Base-by-base conservation (phyloP, 2,329 filamentous ascomycete genomes). In the Arthrobotrys iridis region DNA sequence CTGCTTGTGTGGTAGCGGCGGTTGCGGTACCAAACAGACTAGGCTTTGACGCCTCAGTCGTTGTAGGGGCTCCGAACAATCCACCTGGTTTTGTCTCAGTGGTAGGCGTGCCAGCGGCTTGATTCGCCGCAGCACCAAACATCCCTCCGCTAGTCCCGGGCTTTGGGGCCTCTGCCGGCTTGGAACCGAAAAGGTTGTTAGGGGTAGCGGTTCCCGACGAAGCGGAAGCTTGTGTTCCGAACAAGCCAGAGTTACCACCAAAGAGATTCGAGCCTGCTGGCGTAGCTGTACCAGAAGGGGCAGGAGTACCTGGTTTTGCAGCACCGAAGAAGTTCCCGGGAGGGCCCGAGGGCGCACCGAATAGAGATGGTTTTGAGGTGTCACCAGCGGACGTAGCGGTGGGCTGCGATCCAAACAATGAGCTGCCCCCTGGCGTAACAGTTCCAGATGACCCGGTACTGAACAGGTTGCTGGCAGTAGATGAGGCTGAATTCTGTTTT, bases 101-200 rank as follows among this genome's bases (percentile, higher is more conserved):
- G 11, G 78, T 40, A 1, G 77, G 24, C 1, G 76, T 73, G 48
- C 55, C 8, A 45, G 41, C 20, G 22, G 41, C 4, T 26, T 81
- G 72, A 2, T 65, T 77, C 24, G 78, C 28, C 6, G 68, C 5
- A 18, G 60, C 58, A 50, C 81, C 82, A 66, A 83, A 83, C 3
- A 83, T 76, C n/a, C 80, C 79, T 35, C 81, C 77, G n/a, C 82
- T 65, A 13, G 80, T 77, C 37, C 80, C 77, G 48, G 80, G 77
- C 48, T 82, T 77, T n/a, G 82, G 71, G 28, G 79, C 77, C 7
- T 80, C 76, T 2, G 80, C 30, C 15, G 77, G 55, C 37, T 80
- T 78, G 1, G 79, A 63, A 10, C 75, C 76, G 63, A 79, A 81
- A 33, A 79, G 67, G 37, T 76, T 76, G 18, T 70, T 75, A 24